Evolutionary conservation across 2,329 filamentous ascomycete species (phyloP).

Genomic region (Lachnellula arida): DNA sequence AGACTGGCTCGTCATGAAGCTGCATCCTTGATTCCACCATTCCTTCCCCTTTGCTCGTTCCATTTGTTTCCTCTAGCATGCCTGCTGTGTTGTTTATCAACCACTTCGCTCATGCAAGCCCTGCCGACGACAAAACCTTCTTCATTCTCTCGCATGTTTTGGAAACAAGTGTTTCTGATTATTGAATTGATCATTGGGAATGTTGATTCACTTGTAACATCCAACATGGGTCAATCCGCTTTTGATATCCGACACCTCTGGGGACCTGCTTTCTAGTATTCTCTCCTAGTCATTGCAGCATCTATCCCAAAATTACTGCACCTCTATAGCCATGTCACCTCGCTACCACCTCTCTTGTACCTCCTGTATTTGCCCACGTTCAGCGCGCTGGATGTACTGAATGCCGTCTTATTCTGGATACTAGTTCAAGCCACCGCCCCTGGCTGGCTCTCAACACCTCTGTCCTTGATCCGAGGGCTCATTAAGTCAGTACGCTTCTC

Average conservation of each 20-base stretch:
- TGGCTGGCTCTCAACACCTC: constrained; percentile 13
- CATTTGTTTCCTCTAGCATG: too few species aligned
- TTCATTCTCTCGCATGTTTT: too few species aligned
- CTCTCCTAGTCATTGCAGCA: constrained; percentile 11
- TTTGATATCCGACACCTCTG: constrained; percentile 4
- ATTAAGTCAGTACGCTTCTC: constrained; percentile 2
- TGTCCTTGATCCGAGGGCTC: background rate
- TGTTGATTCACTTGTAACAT: background rate
- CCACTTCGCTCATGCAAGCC: too few species aligned
- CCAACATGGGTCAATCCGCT: constrained; percentile 1
- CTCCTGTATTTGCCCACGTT: constrained; percentile 37
- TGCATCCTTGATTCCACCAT: too few species aligned
- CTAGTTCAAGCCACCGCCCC: constrained; percentile 29
- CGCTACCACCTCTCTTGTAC: constrained; percentile 22
- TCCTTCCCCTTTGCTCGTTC: too few species aligned
- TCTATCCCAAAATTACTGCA: constrained; percentile 13
- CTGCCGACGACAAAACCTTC: too few species aligned
- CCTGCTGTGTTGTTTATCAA: too few species aligned
- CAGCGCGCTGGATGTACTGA: constrained; percentile 33
- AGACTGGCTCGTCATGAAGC: too few species aligned
- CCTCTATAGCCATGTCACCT: constrained; percentile 12
- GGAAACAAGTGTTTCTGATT: too few species aligned
- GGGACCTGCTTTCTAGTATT: constrained; percentile 12
- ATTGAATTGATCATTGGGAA: background rate
- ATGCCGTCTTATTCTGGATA: constrained; percentile 29